Evolutionary conservation across 2,329 filamentous ascomycete genomes (phyloP).

Genomic region (Colletotrichum sidae): DNA sequence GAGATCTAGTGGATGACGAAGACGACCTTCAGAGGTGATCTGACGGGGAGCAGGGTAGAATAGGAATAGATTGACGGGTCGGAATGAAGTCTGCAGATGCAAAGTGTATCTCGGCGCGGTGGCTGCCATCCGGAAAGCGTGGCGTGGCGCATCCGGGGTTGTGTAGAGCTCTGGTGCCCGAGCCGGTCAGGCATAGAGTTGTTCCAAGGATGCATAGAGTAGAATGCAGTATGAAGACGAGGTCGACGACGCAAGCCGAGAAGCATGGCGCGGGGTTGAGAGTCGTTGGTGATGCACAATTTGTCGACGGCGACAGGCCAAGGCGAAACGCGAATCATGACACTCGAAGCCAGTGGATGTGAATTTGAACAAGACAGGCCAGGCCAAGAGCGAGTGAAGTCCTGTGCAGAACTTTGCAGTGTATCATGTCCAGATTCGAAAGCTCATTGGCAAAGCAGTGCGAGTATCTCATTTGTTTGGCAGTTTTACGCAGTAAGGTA

Average conservation of each 20-base stretch:
- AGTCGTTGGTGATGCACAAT: conserved; percentile 9
- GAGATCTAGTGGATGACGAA: conserved; percentile 14
- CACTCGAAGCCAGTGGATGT: conserved; percentile 5
- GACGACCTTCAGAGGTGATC: not conserved
- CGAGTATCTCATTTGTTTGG: too few species aligned
- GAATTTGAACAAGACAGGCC: conserved; percentile 10
- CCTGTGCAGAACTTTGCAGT: too few species aligned
- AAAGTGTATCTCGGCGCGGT: conserved; percentile 23
- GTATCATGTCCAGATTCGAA: too few species aligned
- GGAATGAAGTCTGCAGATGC: conserved; percentile 25
- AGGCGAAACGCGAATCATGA: conserved; percentile 8
- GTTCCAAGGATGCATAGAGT: too few species aligned
- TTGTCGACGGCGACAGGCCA: conserved; percentile 1
- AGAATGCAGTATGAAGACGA: not conserved
- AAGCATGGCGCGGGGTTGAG: conserved; percentile 23
- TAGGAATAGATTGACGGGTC: conserved; percentile 22
- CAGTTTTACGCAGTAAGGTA: too few species aligned
- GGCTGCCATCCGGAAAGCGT: not conserved
- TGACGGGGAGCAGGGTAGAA: not conserved
- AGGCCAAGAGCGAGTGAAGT: not conserved
- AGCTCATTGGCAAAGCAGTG: too few species aligned
- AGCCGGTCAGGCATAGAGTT: too few species aligned
- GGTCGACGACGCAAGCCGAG: conserved; percentile 22
- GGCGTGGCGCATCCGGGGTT: not conserved
- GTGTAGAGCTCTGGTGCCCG: too few species aligned